These are phyloP conservation scores for Hyphopichia buzzinii DNA, from an alignment of 1,139 yeast species.

Conservation along the genomic window DNA sequence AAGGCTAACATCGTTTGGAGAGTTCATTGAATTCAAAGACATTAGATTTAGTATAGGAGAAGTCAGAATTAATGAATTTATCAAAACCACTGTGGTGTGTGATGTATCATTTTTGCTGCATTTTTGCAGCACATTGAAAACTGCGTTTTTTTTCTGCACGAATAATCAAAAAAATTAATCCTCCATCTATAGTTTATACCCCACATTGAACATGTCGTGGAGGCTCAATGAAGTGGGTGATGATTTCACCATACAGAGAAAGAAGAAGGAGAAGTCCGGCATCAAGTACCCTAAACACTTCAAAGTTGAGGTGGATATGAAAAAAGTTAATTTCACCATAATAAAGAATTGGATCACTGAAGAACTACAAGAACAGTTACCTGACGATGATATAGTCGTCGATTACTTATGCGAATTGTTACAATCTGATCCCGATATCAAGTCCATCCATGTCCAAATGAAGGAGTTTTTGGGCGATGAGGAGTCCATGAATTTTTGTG, in stretches of 20 bases:
- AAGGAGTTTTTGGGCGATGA: slow-evolving; percentile 38
- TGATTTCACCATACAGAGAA: slow-evolving; percentile 11
- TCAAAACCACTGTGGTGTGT: too few species aligned
- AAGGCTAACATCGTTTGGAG: too few species aligned
- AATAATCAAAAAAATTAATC: too few species aligned
- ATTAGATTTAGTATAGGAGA: too few species aligned
- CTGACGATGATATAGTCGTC: slow-evolving; percentile 47
- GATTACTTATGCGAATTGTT: slow-evolving; percentile 40
- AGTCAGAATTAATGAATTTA: too few species aligned
- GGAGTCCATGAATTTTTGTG: slow-evolving; percentile 33
- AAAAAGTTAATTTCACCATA: slow-evolving; percentile 32
- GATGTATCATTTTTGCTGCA: too few species aligned
- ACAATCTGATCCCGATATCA: slow-evolving; percentile 29
- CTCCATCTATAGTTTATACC: too few species aligned
- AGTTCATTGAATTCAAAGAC: too few species aligned
- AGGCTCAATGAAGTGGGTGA: slow-evolving; percentile 16
- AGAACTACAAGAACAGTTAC: slow-evolving; percentile 29
- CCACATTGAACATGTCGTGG: slow-evolving; percentile 19
- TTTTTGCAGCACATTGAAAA: too few species aligned
- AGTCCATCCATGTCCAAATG: slow-evolving; percentile 35
- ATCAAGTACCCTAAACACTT: slow-evolving; percentile 26
- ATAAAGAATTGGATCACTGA: slow-evolving; percentile 36
- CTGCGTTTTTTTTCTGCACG: too few species aligned
- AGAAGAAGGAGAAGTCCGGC: slow-evolving; percentile 10
- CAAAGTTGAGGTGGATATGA: slow-evolving; percentile 25